phyloP scores from a whole-genome alignment of 108 stramenopile genomes.

The Bacterosira constricta region DNA sequence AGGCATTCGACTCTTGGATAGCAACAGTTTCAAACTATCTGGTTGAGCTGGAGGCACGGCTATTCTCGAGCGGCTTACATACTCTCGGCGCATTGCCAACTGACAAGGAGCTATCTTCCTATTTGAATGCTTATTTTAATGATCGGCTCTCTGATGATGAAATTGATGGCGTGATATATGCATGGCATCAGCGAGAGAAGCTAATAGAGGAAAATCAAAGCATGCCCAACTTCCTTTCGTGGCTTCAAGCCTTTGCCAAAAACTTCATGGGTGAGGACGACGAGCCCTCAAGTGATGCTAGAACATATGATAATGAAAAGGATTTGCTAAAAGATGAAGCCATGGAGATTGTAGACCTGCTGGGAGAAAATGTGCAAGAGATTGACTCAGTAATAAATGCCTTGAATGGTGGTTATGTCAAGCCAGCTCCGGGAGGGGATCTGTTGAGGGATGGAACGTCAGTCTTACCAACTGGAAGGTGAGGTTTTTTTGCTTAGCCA shows the following conservation, averaged over 20 bases:
- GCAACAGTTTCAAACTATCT: conserved; percentile 56
- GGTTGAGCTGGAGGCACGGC: conserved; percentile 64
- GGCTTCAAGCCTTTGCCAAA: conserved; percentile 22
- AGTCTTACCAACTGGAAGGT: conserved; percentile 85
- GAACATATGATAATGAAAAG: not conserved
- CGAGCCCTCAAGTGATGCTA: conserved; percentile 2
- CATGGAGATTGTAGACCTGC: conserved; percentile 54
- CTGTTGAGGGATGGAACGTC: conserved; percentile 73
- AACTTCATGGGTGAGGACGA: conserved; percentile 22
- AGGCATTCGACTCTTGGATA: conserved; percentile 57
- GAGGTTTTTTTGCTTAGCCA: no score
- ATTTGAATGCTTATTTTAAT: conserved; percentile 63
- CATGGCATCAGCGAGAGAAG: not conserved
- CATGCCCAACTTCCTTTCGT: conserved; percentile 19
- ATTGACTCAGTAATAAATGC: conserved; percentile 63
- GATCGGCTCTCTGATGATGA: conserved; percentile 58
- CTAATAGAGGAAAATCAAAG: not conserved
- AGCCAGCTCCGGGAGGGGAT: conserved; percentile 80
- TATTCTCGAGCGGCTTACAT: conserved; percentile 75
- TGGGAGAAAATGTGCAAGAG: conserved; percentile 73
- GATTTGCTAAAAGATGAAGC: conserved; percentile 52
- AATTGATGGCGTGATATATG: conserved; percentile 26
- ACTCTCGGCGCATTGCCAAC: conserved; percentile 57
- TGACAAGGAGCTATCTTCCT: conserved; percentile 60
- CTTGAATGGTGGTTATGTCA: conserved; percentile 75